A percentile compares a stretch with the other conserved stretches of the same genome.
phyloP scores from a whole-genome alignment of 192 early-diverging fungal genomes.

The Diversispora eburnea region DNA sequence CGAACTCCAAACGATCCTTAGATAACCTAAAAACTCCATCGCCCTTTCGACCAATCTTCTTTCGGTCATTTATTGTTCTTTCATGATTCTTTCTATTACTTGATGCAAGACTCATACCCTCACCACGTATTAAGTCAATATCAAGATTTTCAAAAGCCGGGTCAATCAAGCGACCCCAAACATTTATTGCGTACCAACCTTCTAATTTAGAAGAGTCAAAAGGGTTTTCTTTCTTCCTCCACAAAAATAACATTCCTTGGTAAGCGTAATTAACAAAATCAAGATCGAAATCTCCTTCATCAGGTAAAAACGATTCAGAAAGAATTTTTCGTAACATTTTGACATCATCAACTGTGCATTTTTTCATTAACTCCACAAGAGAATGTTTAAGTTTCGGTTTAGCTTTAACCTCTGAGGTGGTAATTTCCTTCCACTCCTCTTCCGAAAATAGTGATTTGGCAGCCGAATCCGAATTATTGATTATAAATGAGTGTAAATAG shows the following conservation, averaged over 20 bases:
- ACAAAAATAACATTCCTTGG: background rate
- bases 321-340: background rate
- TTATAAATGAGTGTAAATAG: slow-evolving; percentile 10
- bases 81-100: background rate
- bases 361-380: background rate
- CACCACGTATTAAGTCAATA: no score
- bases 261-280: slow-evolving; percentile 16
- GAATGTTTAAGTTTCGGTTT: background rate
- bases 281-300: background rate
- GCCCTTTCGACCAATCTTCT: background rate
- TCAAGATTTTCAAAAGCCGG: no score
- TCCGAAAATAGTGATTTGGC: background rate
- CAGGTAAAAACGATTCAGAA: slow-evolving; percentile 13
- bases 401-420: background rate
- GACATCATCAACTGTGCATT: slow-evolving; percentile 9
- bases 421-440: slow-evolving; percentile 3
- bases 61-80: background rate
- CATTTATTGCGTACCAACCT: background rate
- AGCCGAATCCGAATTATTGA: background rate
- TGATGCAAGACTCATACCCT: no score
- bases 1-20: background rate
- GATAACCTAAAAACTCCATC: slow-evolving; percentile 9
- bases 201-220: slow-evolving; percentile 2
- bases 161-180: no score
- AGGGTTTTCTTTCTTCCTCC: background rate